Evolutionary conservation across 345 rosid species (phyloP).

Genomic region (Tarenaya hassleriana): DNA sequence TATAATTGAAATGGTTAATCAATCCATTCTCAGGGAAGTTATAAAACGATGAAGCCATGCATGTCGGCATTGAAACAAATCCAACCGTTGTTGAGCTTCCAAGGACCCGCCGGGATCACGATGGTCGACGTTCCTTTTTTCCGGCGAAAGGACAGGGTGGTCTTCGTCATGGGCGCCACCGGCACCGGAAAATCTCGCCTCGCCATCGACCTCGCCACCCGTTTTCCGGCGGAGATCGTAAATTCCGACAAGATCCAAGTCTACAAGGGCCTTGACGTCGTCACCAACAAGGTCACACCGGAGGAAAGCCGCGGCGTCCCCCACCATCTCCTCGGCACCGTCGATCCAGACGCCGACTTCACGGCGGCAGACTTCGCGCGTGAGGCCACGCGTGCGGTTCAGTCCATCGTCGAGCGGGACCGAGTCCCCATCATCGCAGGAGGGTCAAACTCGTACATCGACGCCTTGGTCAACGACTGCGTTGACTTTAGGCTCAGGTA

Average conservation of each 20-base stretch:
- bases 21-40: constrained; percentile 10
- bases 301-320: constrained; percentile 68
- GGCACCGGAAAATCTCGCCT: constrained; percentile 82
- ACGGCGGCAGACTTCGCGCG: constrained; percentile 47
- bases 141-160: constrained; percentile 62
- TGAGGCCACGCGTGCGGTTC: constrained; percentile 36
- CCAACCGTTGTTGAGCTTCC: constrained; percentile 45
- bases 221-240: constrained; percentile 62
- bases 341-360: constrained; percentile 42
- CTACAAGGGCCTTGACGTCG: constrained; percentile 57
- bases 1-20: constrained; percentile 11
- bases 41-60: constrained; percentile 41
- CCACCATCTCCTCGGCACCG: constrained; percentile 63
- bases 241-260: constrained; percentile 92
- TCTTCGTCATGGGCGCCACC: constrained; percentile 82
- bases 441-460: constrained; percentile 78
- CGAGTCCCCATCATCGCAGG: constrained; percentile 78
- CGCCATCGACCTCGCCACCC: constrained; percentile 77
- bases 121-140: constrained; percentile 40
- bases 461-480: constrained; percentile 52
- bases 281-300: constrained; percentile 72
- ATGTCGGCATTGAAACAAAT: constrained; percentile 43
- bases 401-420: constrained; percentile 35
- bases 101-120: constrained; percentile 25
- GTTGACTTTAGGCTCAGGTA: constrained; percentile 52